phyloP scores from a whole-genome alignment of 768 basidiomycete species.

The Artomyces pyxidatus region DNA sequence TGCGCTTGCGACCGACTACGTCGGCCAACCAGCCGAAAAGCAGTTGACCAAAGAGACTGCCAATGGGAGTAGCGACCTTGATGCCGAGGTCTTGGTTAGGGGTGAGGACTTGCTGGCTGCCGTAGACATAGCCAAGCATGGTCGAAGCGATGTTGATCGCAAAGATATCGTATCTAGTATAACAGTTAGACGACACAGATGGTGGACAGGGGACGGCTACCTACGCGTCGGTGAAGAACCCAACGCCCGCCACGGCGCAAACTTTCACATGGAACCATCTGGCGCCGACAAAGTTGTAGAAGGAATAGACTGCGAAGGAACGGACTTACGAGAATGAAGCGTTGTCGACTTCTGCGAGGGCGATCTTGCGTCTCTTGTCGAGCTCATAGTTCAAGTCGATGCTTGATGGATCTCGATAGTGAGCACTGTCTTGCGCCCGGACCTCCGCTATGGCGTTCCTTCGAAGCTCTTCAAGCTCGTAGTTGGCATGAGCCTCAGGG shows the following conservation, averaged over 20 bases:
- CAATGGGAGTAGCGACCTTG: slow-evolving; percentile 35
- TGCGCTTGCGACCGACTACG: slow-evolving; percentile 35
- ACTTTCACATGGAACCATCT: slow-evolving; percentile 47
- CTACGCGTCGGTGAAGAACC: slow-evolving; percentile 86
- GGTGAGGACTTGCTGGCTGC: slow-evolving; percentile 26
- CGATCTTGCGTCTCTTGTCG: slow-evolving; percentile 68
- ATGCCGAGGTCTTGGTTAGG: slow-evolving; percentile 39
- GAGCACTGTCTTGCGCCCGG: no score
- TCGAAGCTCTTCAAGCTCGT: no score
- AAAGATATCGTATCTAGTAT: slow-evolving; percentile 69
- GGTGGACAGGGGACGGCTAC: slow-evolving; percentile 11
- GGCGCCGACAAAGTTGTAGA: background rate
- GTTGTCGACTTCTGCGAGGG: slow-evolving; percentile 81
- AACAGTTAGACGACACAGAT: background rate
- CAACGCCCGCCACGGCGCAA: slow-evolving; percentile 53
- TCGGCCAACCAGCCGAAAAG: slow-evolving; percentile 41
- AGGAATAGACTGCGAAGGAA: no score
- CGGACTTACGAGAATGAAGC: slow-evolving; percentile 68
- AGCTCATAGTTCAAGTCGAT: slow-evolving; percentile 25
- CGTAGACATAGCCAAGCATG: slow-evolving; percentile 83
- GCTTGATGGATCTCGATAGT: no score
- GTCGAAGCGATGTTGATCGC: slow-evolving; percentile 79
- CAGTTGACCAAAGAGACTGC: slow-evolving; percentile 34
- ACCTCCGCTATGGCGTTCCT: no score
- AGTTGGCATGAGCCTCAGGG: background rate